phyloP scores from a whole-genome alignment of 2,329 filamentous ascomycete species.

The Fusarium brevicatenulatum region DNA sequence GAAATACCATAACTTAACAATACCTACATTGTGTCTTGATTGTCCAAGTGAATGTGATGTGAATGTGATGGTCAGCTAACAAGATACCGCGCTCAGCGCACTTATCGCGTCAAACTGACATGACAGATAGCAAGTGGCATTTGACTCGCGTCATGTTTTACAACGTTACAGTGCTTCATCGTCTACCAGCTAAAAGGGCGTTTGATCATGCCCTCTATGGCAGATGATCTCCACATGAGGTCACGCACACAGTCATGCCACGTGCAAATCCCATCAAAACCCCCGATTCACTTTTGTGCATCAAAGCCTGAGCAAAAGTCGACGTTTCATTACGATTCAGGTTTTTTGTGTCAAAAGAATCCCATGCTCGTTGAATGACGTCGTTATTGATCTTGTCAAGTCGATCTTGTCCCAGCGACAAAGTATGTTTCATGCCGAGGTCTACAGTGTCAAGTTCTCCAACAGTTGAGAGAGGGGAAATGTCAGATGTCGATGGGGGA shows the following conservation, averaged over 20 bases:
- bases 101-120: not conserved
- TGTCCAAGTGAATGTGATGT: not conserved
- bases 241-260: slow-evolving; percentile 33
- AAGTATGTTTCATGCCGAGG: not conserved
- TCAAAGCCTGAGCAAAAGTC: not conserved
- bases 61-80: not conserved
- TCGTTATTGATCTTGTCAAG: not conserved
- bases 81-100: not conserved
- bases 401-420: slow-evolving; percentile 5
- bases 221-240: slow-evolving; percentile 44
- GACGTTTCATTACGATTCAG: slow-evolving; percentile 13
- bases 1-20: slow-evolving; percentile 49
- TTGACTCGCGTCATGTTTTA: slow-evolving; percentile 5
- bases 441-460: not conserved
- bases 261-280: slow-evolving; percentile 7
- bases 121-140: not conserved
- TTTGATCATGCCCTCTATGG: slow-evolving; percentile 33
- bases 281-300: slow-evolving; percentile 14
- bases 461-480: not conserved
- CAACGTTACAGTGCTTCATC: slow-evolving; percentile 16
- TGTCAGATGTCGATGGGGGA: not conserved
- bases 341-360: not conserved
- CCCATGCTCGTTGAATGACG: slow-evolving; percentile 21
- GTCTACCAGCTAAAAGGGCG: not conserved
- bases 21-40: not conserved